phyloP scores from a whole-genome alignment of 1,139 yeast species.

The Protomyces inouyei region DNA sequence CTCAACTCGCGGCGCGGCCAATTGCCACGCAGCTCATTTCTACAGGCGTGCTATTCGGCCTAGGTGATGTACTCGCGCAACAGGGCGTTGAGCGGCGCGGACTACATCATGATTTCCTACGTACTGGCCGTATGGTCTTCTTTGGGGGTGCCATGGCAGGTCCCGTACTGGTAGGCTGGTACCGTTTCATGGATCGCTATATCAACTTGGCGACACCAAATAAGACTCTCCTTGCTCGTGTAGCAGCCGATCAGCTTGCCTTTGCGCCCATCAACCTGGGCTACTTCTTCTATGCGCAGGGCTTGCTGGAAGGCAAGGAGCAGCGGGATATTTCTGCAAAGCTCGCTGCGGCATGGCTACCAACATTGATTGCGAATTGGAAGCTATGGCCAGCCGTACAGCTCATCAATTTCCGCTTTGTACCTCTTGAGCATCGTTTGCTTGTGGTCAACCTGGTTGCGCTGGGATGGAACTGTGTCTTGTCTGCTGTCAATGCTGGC shows the following conservation, averaged over 20 bases:
- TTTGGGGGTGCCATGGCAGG: conserved; percentile 78
- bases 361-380: conserved; percentile 52
- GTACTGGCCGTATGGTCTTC: conserved; percentile 61
- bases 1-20: conserved; percentile 34
- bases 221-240: conserved; percentile 18
- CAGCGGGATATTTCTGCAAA: conserved; percentile 37
- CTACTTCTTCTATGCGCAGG: conserved; percentile 62
- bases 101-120: conserved; percentile 33
- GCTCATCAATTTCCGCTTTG: conserved; percentile 54
- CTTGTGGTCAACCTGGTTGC: conserved; percentile 66
- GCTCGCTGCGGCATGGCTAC: conserved; percentile 29
- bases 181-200: conserved; percentile 10
- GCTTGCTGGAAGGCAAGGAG: conserved; percentile 54
- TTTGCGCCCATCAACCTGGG: conserved; percentile 78
- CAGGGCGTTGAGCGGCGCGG: conserved; percentile 40
- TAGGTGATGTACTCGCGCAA: conserved; percentile 76
- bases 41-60: conserved; percentile 50
- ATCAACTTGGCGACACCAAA: conserved; percentile 13
- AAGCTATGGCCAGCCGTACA: conserved; percentile 84
- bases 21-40: conserved; percentile 37
- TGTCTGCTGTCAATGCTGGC: conserved; percentile 51
- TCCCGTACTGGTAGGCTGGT: conserved; percentile 50
- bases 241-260: conserved; percentile 53
- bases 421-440: conserved; percentile 43
- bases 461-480: conserved; percentile 78